Evolutionary conservation across 768 basidiomycete species (phyloP).

Genomic region (Hericium coralloides): DNA sequence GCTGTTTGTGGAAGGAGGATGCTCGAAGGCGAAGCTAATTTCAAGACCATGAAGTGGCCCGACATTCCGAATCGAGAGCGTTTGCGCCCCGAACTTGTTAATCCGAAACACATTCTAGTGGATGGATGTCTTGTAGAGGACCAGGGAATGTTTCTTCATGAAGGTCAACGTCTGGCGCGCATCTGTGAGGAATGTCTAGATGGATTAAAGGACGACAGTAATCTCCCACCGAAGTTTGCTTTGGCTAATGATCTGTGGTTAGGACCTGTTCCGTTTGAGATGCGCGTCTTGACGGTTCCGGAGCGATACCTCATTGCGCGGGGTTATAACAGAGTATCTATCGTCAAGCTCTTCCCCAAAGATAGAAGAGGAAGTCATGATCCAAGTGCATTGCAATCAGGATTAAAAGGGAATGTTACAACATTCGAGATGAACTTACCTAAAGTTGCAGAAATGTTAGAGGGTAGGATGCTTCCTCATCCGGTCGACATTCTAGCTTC

Average conservation of each 20-base stretch:
- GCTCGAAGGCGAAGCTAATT: no score
- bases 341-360: slow-evolving; percentile 20
- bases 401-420: no score
- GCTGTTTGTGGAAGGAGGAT: no score
- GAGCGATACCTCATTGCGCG: slow-evolving; percentile 31
- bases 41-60: no score
- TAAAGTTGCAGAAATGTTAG: no score
- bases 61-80: no score
- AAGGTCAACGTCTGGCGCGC: background rate
- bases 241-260: slow-evolving; percentile 32
- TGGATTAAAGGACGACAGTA: background rate
- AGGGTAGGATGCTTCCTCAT: no score
- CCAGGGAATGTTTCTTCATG: background rate
- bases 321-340: no score
- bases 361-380: background rate
- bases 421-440: no score
- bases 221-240: background rate
- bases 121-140: background rate
- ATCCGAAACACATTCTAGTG: no score
- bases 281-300: slow-evolving; percentile 24
- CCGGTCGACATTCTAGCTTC: slow-evolving; percentile 19
- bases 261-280: slow-evolving; percentile 23
- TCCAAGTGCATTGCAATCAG: no score
- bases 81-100: no score
- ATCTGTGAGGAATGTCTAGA: background rate